Conservation (phyloP, 192 early-diverging fungal species). For the Coemansia sp. region DNA sequence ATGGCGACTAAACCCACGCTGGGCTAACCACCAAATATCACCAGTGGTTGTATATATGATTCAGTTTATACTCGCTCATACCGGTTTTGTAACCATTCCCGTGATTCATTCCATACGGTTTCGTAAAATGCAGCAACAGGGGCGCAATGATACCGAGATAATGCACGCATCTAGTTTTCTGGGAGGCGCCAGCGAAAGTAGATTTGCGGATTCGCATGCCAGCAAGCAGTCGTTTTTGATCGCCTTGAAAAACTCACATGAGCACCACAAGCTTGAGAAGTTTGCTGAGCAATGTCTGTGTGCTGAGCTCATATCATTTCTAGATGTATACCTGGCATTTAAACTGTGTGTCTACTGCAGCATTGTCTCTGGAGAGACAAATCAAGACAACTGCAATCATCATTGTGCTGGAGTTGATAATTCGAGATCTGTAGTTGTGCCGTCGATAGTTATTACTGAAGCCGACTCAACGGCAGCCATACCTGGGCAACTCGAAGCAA, state of each 20-base stretch:
- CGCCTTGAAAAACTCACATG: constrained; percentile 15
- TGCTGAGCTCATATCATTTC: constrained; percentile 30
- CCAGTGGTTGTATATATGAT: constrained; percentile 12
- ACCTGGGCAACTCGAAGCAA: neutral
- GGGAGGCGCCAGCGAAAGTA: neutral
- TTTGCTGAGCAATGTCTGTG: constrained; percentile 38
- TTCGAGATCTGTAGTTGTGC: neutral
- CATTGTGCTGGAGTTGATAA: no score
- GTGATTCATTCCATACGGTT: constrained; percentile 23
- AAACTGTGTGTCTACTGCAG: constrained; percentile 21
- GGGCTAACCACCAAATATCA: constrained; percentile 14
- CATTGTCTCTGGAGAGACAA: neutral
- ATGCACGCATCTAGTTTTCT: neutral
- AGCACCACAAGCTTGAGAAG: constrained; percentile 17
- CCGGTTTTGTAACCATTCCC: constrained; percentile 16
- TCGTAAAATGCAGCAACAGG: constrained; percentile 5
- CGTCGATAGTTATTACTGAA: constrained; percentile 4
- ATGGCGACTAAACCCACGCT: constrained; percentile 23
- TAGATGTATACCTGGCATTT: constrained; percentile 40
- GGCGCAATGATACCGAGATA: neutral
- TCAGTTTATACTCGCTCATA: constrained; percentile 24
- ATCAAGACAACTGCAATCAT: neutral
- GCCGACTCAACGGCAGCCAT: neutral
- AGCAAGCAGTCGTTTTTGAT: constrained; percentile 19
- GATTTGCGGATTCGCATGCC: neutral